These are phyloP conservation scores for Hypoxylon sp. DNA, from an alignment of 2,329 filamentous ascomycete genomes.

Conservation along the genomic window DNA sequence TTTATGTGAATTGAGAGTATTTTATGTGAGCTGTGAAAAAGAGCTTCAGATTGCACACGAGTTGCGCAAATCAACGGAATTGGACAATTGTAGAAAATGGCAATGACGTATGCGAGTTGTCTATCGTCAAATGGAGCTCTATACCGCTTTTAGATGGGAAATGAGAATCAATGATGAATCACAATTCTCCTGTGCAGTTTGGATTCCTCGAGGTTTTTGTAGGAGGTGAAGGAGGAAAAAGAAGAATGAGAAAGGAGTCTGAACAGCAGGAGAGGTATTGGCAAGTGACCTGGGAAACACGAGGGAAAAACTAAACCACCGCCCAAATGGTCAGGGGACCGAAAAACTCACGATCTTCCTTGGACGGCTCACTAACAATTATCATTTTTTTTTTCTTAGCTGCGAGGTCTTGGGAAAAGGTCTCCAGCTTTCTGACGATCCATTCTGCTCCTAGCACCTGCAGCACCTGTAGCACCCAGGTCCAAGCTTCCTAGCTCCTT, in stretches of 20 bases:
- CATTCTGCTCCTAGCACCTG: conserved; percentile 12
- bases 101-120: conserved; percentile 47
- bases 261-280: conserved; percentile 19
- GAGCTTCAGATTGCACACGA: conserved; percentile 39
- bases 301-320: conserved; percentile 47
- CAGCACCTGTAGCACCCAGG: not conserved
- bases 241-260: conserved; percentile 21
- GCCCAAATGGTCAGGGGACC: conserved; percentile 44
- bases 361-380: conserved; percentile 42
- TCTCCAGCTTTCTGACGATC: conserved; percentile 40
- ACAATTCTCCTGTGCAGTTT: conserved; percentile 29
- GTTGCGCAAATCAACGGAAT: conserved; percentile 24
- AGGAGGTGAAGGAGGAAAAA: conserved; percentile 19
- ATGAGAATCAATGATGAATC: conserved; percentile 30
- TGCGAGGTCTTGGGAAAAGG: conserved; percentile 1
- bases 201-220: conserved; percentile 21
- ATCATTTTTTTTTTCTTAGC: conserved; percentile 13
- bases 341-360: conserved; percentile 50
- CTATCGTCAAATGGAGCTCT: conserved; percentile 39
- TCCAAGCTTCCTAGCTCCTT: conserved; percentile 6
- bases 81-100: conserved; percentile 43
- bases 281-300: conserved; percentile 37
- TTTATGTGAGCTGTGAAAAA: conserved; percentile 10
- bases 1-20: conserved; percentile 16
- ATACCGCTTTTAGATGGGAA: conserved; percentile 37